Percentiles rank a stretch among this genome's conserved stretches.
These are phyloP conservation scores for Vicia villosa DNA, from an alignment of 306 rosid species.

Conservation along the genomic window DNA sequence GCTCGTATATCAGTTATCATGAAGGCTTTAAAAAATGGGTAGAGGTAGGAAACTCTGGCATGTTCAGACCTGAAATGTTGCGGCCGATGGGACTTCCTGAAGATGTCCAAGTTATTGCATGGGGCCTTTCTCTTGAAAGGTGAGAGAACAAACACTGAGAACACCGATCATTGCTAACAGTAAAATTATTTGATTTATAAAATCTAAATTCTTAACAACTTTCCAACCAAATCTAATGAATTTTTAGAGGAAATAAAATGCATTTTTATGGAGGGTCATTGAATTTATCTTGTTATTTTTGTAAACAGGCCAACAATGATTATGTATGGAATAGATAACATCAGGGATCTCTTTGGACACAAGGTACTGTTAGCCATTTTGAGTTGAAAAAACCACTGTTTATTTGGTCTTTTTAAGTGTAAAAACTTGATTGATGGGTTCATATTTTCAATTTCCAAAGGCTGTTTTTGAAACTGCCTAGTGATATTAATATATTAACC, in stretches of 20 bases:
- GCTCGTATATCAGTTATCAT: constrained; percentile 62
- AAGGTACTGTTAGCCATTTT: constrained; percentile 56
- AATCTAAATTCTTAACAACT: background rate
- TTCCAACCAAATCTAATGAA: background rate
- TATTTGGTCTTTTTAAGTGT: background rate
- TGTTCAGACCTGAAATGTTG: constrained; percentile 98
- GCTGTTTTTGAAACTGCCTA: background rate
- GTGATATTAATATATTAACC: background rate
- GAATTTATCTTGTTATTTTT: constrained; percentile 24
- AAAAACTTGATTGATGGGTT: constrained; percentile 11
- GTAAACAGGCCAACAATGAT: constrained; percentile 93
- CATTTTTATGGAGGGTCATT: constrained; percentile 2
- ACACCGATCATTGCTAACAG: background rate
- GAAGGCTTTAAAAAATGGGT: constrained; percentile 93
- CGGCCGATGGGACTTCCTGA: constrained; percentile 98
- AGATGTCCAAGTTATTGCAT: constrained; percentile 90
- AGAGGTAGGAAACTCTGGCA: constrained; percentile 93
- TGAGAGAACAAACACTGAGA: constrained; percentile 35
- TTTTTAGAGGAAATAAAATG: background rate
- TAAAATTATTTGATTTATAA: constrained; percentile 1
- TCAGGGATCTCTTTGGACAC: constrained; percentile 91
- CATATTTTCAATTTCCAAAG: background rate
- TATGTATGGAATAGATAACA: constrained; percentile 80
- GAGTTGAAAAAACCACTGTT: constrained; percentile 2
- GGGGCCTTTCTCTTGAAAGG: constrained; percentile 99